Evolutionary conservation across 2,329 filamentous ascomycete species (phyloP).

Genomic region (Tolypocladium nubicola): DNA sequence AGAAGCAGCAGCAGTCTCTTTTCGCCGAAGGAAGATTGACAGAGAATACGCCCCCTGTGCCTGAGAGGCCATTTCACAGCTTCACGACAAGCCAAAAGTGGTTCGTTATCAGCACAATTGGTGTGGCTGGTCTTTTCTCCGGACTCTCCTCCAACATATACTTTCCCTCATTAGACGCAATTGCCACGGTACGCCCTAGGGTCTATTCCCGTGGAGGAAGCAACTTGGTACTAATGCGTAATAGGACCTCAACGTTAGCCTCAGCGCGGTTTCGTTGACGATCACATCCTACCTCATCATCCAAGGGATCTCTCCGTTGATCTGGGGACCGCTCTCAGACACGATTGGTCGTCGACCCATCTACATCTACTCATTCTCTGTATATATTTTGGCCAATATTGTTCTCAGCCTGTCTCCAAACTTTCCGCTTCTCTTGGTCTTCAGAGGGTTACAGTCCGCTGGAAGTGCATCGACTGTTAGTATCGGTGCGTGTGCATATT

Average conservation of each 20-base stretch:
- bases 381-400: conserved; percentile 37
- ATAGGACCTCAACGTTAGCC: conserved; percentile 18
- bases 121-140: conserved; percentile 40
- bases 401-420: conserved; percentile 31
- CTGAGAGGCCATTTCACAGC: conserved; percentile 1
- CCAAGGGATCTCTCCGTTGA: conserved; percentile 36
- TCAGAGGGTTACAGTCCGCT: conserved; percentile 17
- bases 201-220: neutral
- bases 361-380: conserved; percentile 32
- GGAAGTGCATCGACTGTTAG: conserved; percentile 12
- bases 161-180: conserved; percentile 29
- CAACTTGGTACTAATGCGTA: neutral
- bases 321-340: conserved; percentile 39
- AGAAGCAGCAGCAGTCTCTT: too few species aligned
- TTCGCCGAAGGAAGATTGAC: too few species aligned
- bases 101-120: conserved; percentile 35
- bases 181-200: conserved; percentile 17
- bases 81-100: conserved; percentile 20
- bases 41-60: neutral
- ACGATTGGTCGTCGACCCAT: conserved; percentile 31
- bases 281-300: conserved; percentile 38
- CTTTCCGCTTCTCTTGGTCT: conserved; percentile 31
- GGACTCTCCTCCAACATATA: conserved; percentile 42
- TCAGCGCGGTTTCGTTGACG: conserved; percentile 24
- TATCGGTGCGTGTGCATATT: conserved; percentile 5